A percentile compares a stretch with the other conserved stretches of the same genome.
Evolutionary conservation across 306 rosid species (phyloP).

Genomic region (Cicer arietinum): DNA sequence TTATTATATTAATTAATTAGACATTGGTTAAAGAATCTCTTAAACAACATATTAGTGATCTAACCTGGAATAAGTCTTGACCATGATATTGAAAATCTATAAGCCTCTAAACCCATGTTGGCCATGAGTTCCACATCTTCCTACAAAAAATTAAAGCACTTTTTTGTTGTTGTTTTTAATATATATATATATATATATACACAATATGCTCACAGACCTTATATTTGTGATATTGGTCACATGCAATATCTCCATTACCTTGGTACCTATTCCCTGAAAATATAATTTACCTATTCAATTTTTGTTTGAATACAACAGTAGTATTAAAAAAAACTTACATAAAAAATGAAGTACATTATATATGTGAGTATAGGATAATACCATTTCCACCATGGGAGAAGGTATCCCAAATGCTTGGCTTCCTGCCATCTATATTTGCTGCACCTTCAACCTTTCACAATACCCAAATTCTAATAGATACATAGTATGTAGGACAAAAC

Average conservation of each 20-base stretch:
- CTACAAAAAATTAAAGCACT: slow-evolving; percentile 32
- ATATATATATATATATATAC: not conserved
- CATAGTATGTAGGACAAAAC: too few relatives aligned
- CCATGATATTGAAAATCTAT: slow-evolving; percentile 57
- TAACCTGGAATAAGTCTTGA: slow-evolving; percentile 53
- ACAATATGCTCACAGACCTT: slow-evolving; percentile 35
- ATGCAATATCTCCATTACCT: slow-evolving; percentile 43
- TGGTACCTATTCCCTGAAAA: slow-evolving; percentile 33
- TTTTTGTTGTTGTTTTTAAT: not conserved
- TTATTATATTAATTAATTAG: not conserved
- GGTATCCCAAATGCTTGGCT: slow-evolving; percentile 49
- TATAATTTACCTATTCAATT: not conserved
- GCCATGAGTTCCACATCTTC: slow-evolving; percentile 53
- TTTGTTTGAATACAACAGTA: not conserved
- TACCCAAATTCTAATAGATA: not conserved
- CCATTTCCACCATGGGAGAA: slow-evolving; percentile 46
- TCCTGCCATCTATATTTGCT: slow-evolving; percentile 52
- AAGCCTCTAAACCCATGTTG: slow-evolving; percentile 47
- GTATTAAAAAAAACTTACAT: not conserved
- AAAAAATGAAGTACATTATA: not conserved
- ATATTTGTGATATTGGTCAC: slow-evolving; percentile 50
- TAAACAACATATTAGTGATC: not conserved
- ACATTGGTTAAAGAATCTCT: not conserved
- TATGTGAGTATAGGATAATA: slow-evolving; percentile 11
- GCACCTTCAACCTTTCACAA: slow-evolving; percentile 58